Conservation (phyloP, 345 rosid genomes). For the Nephelium lappaceum region DNA sequence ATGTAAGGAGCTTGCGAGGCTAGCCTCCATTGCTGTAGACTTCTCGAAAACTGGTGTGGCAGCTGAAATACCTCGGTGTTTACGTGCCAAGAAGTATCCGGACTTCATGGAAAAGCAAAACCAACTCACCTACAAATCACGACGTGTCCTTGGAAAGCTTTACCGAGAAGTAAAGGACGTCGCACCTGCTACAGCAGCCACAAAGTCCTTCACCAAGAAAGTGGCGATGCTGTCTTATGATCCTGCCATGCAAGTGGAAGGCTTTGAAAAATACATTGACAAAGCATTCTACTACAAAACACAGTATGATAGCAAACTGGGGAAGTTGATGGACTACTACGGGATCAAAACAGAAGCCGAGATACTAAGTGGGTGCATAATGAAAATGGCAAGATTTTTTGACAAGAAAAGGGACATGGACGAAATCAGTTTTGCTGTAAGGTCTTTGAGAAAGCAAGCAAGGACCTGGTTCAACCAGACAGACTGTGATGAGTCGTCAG, state of each 20-base stretch:
- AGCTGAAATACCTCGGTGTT: conserved; percentile 36
- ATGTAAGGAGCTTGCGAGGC: conserved; percentile 41
- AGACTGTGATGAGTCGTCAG: conserved; percentile 14
- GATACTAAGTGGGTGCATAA: conserved; percentile 42
- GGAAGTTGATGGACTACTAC: conserved; percentile 48
- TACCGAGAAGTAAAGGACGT: conserved; percentile 43
- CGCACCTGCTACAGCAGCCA: conserved; percentile 27
- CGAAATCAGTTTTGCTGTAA: conserved; percentile 35
- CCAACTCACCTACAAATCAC: conserved; percentile 35
- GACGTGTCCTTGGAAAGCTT: conserved; percentile 47
- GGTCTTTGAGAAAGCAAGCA: conserved; percentile 49
- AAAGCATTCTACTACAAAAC: conserved; percentile 42
- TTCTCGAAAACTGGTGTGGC: conserved; percentile 52
- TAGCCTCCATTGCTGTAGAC: conserved; percentile 45
- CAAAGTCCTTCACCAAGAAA: conserved; percentile 36
- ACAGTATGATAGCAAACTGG: conserved; percentile 40
- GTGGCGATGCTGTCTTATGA: conserved; percentile 43
- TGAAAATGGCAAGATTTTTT: conserved; percentile 42
- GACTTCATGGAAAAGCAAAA: conserved; percentile 54
- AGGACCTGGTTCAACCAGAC: conserved; percentile 44
- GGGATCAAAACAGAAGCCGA: conserved; percentile 52
- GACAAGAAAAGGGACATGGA: conserved; percentile 43
- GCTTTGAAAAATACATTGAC: conserved; percentile 34
- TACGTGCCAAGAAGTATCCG: conserved; percentile 34
- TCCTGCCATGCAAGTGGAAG: conserved; percentile 48